Conservation (phyloP, 257 asterid species). For the Solanum virginianum region DNA sequence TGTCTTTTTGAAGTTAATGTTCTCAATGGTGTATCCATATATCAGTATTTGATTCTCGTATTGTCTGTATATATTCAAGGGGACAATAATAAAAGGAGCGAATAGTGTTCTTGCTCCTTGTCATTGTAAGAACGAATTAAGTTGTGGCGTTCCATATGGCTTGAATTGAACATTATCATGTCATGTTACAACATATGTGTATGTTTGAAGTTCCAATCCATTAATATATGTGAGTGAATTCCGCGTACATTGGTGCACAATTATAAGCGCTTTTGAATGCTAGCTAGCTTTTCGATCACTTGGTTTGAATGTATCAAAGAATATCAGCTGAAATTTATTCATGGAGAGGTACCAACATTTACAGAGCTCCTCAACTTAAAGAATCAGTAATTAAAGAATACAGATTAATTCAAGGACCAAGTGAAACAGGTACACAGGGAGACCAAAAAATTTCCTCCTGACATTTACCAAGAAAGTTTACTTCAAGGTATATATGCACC, state of each 20-base stretch:
- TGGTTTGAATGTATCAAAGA: not conserved
- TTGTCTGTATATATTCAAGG: not conserved
- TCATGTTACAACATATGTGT: not conserved
- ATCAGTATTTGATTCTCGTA: not conserved
- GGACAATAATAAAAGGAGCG: not conserved
- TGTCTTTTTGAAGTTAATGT: not conserved
- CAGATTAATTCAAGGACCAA: not conserved
- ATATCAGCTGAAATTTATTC: not conserved
- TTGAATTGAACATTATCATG: not conserved
- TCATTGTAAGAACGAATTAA: not conserved
- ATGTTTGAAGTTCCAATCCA: not conserved
- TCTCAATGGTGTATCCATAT: not conserved
- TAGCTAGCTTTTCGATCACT: too few relatives aligned
- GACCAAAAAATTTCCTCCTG: not conserved
- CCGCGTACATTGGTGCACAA: not conserved
- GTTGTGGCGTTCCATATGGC: not conserved
- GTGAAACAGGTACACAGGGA: not conserved
- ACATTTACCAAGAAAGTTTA: not conserved
- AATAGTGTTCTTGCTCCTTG: not conserved
- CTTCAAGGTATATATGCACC: not conserved
- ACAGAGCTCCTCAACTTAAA: not conserved
- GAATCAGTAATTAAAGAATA: too few relatives aligned
- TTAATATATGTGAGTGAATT: not conserved
- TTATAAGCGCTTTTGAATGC: not conserved
- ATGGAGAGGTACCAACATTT: not conserved